A percentile compares a stretch with the other conserved stretches of the same genome.
phyloP scores from a whole-genome alignment of 192 early-diverging fungal species.

The Cetraspora pellucida region DNA sequence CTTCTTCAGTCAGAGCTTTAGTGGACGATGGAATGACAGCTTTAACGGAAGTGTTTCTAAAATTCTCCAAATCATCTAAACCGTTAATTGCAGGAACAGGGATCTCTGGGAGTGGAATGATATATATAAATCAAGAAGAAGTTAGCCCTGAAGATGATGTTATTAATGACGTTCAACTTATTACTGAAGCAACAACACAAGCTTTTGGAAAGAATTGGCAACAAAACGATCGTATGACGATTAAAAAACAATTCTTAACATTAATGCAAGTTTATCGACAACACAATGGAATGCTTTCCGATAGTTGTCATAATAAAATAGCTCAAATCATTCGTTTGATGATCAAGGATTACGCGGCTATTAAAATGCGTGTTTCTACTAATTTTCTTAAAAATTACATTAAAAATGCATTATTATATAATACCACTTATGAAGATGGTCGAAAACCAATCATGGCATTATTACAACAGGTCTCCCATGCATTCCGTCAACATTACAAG shows the following conservation, averaged over 20 bases:
- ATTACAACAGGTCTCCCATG: constrained; percentile 36
- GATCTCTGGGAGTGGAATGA: not conserved
- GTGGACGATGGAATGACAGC: constrained; percentile 48
- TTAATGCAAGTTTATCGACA: constrained; percentile 50
- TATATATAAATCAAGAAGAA: not conserved
- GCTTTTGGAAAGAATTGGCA: constrained; percentile 59
- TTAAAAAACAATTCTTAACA: constrained; percentile 58
- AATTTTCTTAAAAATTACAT: constrained; percentile 57
- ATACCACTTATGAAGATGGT: constrained; percentile 28
- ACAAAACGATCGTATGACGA: constrained; percentile 58
- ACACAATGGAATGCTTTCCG: constrained; percentile 48
- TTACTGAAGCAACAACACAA: constrained; percentile 14
- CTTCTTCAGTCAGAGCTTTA: constrained; percentile 25
- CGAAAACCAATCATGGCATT: constrained; percentile 26
- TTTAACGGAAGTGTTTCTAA: constrained; percentile 54
- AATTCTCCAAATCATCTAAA: constrained; percentile 51
- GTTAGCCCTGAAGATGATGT: not conserved
- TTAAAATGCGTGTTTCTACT: constrained; percentile 45
- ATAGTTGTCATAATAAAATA: constrained; percentile 52
- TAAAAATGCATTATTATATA: constrained; percentile 23
- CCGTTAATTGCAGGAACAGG: constrained; percentile 30
- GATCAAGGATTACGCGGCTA: constrained; percentile 49
- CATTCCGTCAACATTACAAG: constrained; percentile 47
- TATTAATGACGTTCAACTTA: not conserved
- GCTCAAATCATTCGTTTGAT: constrained; percentile 47